Evolutionary conservation across 208 protist genomes (phyloP), one percentile per base, ranked within the genome.

Genomic region (Leishmania aethiopica): DNA sequence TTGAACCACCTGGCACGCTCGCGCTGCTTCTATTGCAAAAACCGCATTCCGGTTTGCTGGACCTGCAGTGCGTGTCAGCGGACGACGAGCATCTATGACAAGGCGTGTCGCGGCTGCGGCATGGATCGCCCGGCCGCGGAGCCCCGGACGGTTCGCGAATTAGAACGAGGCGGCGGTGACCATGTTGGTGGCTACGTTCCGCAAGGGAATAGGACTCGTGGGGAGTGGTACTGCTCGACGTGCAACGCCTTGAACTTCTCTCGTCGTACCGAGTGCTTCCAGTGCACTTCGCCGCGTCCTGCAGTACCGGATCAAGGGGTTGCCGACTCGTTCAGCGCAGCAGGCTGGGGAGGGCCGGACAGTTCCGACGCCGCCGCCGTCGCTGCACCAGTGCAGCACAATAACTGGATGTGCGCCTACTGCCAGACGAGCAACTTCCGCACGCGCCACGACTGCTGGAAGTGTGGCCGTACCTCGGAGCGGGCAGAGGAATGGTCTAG

Each of bases 391-490:
- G 47, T 62, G 40, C 49, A 85, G 55, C 87, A 95, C 71, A 94
- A 96, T 84, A 97, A 97, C 80, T 97, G 94, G 93, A 89, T 89
- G 53, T 97, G 94, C 74, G 32, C 82, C 25, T 83, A 91, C 42
- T 97, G 94, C 75, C 87, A 93, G 47, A 84, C 94, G 0, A 94
- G 91, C 80, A 97, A 97, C 84, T 97, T 97, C 85, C 90, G 94
- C 45, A 97, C 94, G 25, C 91, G 94, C 37, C 76, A 78, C 51
- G 84, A 80, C 70, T 97, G 94, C 80, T 97, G 94, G 94, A 93
- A 97, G 83, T 97, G 94, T 73, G 90, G 88, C 3, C 72, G 80
- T 42, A 75, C 85, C 69, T 91, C 89, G 22, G 84, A 82, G 59
- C 77, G 82, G 6, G 81, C 77, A 7, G 69, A 82, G 6, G 84